Base-by-base conservation (phyloP, 1,284 basidiomycete genomes). In the Sporisorium scitamineum region DNA sequence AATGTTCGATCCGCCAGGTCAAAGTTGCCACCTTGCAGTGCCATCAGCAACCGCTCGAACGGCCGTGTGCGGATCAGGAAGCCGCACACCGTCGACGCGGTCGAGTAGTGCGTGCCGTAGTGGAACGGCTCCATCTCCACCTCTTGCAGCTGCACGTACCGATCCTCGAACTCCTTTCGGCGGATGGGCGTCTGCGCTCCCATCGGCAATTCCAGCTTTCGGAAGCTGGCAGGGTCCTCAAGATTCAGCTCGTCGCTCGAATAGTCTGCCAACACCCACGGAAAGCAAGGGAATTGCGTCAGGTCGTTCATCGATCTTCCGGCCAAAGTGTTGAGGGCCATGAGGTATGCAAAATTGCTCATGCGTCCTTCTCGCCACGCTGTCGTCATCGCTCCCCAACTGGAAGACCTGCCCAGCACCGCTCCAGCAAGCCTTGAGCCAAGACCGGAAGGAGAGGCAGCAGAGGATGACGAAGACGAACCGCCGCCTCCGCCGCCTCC, bases 81-180 rank as follows among this genome's bases (percentile, higher is more conserved):
- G 76, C 96, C 94, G 87, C 94, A 96, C 34, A 96, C 94, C 66
- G 95, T 97, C 92, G 97, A 96, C 0, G 94, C 96, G 6, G 94
- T 96, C 79, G 93, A 94, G 84, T 95, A 98, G 84, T 97, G 95
- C 1, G 95, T 97, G 52, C 94, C 85, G 53, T 81, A 83, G 65
- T 81, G 80, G 69, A 75, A 69, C 9, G 70, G 70, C 82, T 97
- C 93, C 87, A 86, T 86, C 1, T 95, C 92, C 59, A 94, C 91
- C 81, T 92, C 88, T 16, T 94, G 88, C 26, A 86, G 77, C 73
- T 91, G 93, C 45, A 87, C 86, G 79, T 95, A 97, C 29, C 94
- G 90, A 54, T 90, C 88, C 44, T 78, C 78, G 44, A 85, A 86
- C 47, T 86, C 85, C 32, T 66, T 76, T 34, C 70, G 60, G 10